phyloP scores from a whole-genome alignment of 2,329 filamentous ascomycete genomes.

The Chalaropsis thielavioides region DNA sequence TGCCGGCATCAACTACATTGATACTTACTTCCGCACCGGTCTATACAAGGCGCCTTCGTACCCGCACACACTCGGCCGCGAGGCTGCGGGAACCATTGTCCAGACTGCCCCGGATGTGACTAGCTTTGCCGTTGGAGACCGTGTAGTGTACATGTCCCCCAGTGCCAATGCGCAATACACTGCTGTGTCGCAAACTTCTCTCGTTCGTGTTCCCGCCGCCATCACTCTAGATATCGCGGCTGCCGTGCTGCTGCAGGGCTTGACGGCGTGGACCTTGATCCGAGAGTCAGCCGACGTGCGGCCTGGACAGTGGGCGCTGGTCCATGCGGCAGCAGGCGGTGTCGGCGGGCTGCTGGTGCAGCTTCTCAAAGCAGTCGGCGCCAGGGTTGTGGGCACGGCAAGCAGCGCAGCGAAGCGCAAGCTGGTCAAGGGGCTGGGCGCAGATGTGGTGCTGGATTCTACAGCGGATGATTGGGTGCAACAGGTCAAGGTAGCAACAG shows the following conservation, averaged over 20 bases:
- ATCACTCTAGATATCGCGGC: slow-evolving; percentile 49
- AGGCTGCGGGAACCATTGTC: slow-evolving; percentile 59
- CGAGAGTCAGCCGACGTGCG: slow-evolving; percentile 63
- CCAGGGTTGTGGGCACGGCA: slow-evolving; percentile 66
- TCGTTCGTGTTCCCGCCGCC: slow-evolving; percentile 48
- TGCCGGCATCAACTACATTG: slow-evolving; percentile 49
- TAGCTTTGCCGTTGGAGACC: slow-evolving; percentile 49
- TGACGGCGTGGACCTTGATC: slow-evolving; percentile 69
- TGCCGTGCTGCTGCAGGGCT: slow-evolving; percentile 60
- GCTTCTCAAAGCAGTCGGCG: slow-evolving; percentile 57
- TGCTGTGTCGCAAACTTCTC: slow-evolving; percentile 36
- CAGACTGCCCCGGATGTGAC: slow-evolving; percentile 39
- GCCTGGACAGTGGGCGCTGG: slow-evolving; percentile 64
- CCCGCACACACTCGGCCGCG: slow-evolving; percentile 65
- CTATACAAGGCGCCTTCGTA: slow-evolving; percentile 47
- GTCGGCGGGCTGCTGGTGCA: slow-evolving; percentile 64
- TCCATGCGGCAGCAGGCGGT: slow-evolving; percentile 76
- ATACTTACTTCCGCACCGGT: slow-evolving; percentile 72
- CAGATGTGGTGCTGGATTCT: slow-evolving; percentile 45
- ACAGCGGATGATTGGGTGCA: slow-evolving; percentile 40
- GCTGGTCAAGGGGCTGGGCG: slow-evolving; percentile 55
- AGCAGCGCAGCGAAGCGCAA: slow-evolving; percentile 57
- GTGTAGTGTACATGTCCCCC: slow-evolving; percentile 52
- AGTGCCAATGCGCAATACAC: slow-evolving; percentile 44
- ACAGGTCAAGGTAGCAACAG: slow-evolving; percentile 54